Conservation (phyloP, 192 early-diverging fungal genomes). For the Fimicolochytrium jonesii region DNA sequence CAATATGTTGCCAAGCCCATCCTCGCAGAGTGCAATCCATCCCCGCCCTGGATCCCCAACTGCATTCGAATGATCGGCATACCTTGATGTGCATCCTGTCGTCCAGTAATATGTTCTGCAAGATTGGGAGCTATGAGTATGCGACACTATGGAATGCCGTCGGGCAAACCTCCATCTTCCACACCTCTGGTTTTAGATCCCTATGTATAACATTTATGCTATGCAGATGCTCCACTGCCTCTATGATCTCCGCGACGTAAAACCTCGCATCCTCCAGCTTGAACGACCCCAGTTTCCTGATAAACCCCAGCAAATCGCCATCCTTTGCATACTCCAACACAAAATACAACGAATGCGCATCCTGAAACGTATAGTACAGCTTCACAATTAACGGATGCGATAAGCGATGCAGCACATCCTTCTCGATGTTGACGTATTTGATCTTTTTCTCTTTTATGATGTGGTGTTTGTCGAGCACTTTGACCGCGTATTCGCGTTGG, state of each 20-base stretch:
- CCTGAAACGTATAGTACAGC: constrained; percentile 95
- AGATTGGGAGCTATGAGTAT: not conserved
- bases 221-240: constrained; percentile 88
- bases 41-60: too few species aligned
- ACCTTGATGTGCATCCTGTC: constrained; percentile 85
- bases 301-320: constrained; percentile 85
- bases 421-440: constrained; percentile 94
- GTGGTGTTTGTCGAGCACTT: constrained; percentile 64
- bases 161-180: not conserved
- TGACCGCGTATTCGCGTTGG: constrained; percentile 76
- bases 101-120: constrained; percentile 74
- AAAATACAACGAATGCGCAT: constrained; percentile 86
- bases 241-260: constrained; percentile 84
- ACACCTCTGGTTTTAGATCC: constrained; percentile 90
- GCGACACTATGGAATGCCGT: not conserved
- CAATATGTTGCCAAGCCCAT: too few species aligned
- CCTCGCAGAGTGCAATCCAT: too few species aligned
- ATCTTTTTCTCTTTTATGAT: constrained; percentile 89
- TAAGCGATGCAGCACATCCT: constrained; percentile 78
- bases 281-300: constrained; percentile 65
- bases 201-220: constrained; percentile 80
- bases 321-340: constrained; percentile 85
- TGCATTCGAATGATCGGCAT: constrained; percentile 78
- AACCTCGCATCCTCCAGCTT: constrained; percentile 69
- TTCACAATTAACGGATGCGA: constrained; percentile 85